These are phyloP conservation scores for Circinella minor DNA, from an alignment of 371 early-diverging fungal species.

Conservation along the genomic window DNA sequence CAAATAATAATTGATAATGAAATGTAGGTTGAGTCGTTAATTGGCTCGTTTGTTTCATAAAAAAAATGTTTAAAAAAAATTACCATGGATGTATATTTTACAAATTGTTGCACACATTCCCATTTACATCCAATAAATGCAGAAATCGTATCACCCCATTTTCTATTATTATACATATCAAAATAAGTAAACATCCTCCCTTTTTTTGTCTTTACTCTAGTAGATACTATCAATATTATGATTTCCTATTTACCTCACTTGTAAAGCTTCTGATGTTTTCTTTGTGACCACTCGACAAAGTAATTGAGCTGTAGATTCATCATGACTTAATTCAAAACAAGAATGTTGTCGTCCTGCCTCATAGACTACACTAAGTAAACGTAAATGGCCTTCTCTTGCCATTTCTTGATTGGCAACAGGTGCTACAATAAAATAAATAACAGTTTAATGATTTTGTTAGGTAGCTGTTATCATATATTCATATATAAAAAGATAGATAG, in stretches of 20 bases:
- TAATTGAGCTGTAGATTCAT: slow-evolving; percentile 19
- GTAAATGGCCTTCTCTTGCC: slow-evolving; percentile 30
- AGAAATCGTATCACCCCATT: slow-evolving; percentile 46
- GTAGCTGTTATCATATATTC: too few relatives aligned
- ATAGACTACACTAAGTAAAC: slow-evolving; percentile 30
- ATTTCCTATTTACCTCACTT: slow-evolving; percentile 29
- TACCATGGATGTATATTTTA: slow-evolving; percentile 32
- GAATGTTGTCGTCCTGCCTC: slow-evolving; percentile 21
- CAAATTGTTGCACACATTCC: slow-evolving; percentile 37
- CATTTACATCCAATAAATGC: slow-evolving; percentile 43
- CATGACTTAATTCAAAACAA: slow-evolving; percentile 23
- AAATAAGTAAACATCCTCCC: too few relatives aligned
- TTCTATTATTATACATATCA: slow-evolving; percentile 17
- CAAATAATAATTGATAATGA: too few relatives aligned
- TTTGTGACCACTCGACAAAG: slow-evolving; percentile 28
- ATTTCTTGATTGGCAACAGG: slow-evolving; percentile 33
- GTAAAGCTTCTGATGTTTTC: slow-evolving; percentile 40
- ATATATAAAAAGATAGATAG: too few relatives aligned
- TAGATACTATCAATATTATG: not conserved
- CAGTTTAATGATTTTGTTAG: too few relatives aligned
- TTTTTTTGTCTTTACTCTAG: too few relatives aligned
- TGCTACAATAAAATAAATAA: slow-evolving; percentile 8
- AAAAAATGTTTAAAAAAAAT: not conserved
- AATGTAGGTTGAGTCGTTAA: too few relatives aligned
- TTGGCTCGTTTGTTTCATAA: not conserved